Conservation (phyloP, 2,329 filamentous ascomycete species). For the Fusarium sp. region DNA sequence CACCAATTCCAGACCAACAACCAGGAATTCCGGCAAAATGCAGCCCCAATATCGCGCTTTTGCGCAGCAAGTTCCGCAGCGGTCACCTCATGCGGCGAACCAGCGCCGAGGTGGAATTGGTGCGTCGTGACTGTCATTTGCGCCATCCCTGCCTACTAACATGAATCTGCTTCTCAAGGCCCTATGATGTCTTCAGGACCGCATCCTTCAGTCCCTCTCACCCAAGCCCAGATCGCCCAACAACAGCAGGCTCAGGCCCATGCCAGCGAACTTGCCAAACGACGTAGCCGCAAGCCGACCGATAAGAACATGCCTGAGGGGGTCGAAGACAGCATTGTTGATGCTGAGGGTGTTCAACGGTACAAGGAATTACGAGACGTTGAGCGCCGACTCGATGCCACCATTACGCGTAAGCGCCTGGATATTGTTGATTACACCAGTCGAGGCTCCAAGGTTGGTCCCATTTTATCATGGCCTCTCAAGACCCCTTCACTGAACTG, state of each 20-base stretch:
- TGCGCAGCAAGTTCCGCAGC: constrained; percentile 66
- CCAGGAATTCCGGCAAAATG: constrained; percentile 55
- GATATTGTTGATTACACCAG: constrained; percentile 89
- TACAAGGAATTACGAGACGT: constrained; percentile 90
- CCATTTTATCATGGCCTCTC: not conserved
- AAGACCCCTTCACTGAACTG: constrained; percentile 21
- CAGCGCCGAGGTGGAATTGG: constrained; percentile 70
- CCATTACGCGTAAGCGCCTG: constrained; percentile 93
- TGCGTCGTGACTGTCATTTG: constrained; percentile 51
- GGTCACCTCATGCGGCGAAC: constrained; percentile 64
- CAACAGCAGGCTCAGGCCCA: constrained; percentile 68
- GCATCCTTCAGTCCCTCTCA: constrained; percentile 67
- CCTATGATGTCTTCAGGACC: constrained; percentile 71
- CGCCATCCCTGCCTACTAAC: constrained; percentile 23
- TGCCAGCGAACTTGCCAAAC: constrained; percentile 79
- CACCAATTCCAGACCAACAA: constrained; percentile 25
- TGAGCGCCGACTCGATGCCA: constrained; percentile 90
- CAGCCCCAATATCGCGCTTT: constrained; percentile 69
- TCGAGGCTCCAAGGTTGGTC: constrained; percentile 76
- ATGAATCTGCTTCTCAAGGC: constrained; percentile 54
- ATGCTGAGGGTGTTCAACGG: constrained; percentile 80
- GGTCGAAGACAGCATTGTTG: constrained; percentile 85
- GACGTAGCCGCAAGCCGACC: constrained; percentile 89
- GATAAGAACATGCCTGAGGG: constrained; percentile 96
- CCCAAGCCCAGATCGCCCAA: constrained; percentile 67